phyloP scores from a whole-genome alignment of 2,329 filamentous ascomycete species.

The Juglanconis sp. region DNA sequence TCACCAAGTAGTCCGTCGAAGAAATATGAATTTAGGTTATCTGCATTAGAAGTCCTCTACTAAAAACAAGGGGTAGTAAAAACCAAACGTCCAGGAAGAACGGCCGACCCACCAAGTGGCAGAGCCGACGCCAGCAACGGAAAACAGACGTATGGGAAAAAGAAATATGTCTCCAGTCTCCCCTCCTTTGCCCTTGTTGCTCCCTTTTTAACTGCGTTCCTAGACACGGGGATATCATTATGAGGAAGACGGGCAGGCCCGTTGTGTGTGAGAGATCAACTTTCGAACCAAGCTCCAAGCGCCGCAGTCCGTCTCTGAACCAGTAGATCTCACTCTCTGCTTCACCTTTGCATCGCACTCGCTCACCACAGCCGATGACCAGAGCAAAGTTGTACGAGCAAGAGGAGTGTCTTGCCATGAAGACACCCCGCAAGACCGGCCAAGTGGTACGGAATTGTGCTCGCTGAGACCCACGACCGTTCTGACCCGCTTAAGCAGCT shows the following conservation, averaged over 20 bases:
- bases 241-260: slow-evolving; percentile 15
- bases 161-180: slow-evolving; percentile 11
- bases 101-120: slow-evolving; percentile 12
- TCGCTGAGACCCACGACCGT: slow-evolving; percentile 17
- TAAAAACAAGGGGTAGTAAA: slow-evolving; percentile 42
- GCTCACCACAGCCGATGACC: slow-evolving; percentile 9
- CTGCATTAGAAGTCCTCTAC: slow-evolving; percentile 63
- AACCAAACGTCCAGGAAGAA: slow-evolving; percentile 25
- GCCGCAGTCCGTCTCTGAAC: slow-evolving; percentile 8
- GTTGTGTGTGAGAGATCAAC: slow-evolving; percentile 2
- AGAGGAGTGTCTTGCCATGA: slow-evolving; percentile 12
- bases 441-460: background rate
- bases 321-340: slow-evolving; percentile 6
- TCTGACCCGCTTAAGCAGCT: slow-evolving; percentile 34
- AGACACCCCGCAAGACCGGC: slow-evolving; percentile 5
- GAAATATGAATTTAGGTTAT: slow-evolving; percentile 47
- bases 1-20: slow-evolving; percentile 2
- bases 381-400: slow-evolving; percentile 7
- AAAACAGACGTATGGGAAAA: slow-evolving; percentile 25
- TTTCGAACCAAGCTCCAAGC: slow-evolving; percentile 7
- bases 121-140: slow-evolving; percentile 21
- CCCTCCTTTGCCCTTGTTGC: slow-evolving; percentile 6
- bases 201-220: slow-evolving; percentile 21
- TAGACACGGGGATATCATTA: slow-evolving; percentile 19
- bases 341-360: slow-evolving; percentile 8